These are phyloP conservation scores for barley (Hordeum vulgare) DNA, from an alignment of 176 grass and related monocot species.

Conservation along the genomic window MorexV3_pseudomolecules_assembly NC_058520.1:47740470-47740969, in stretches of 20 bases:
- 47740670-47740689: not conserved
- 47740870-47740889: not conserved
- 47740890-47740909: not conserved
- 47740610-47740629: not conserved
- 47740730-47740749: not conserved
- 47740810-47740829: not conserved
- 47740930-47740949: conserved; percentile 30
- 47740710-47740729: not conserved
- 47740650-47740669: not conserved
- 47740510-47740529: not conserved
- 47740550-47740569: not conserved
- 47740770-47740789: conserved; percentile 21
- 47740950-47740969: conserved; percentile 22
- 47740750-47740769: conserved; percentile 34
- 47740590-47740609: conserved; percentile 17
- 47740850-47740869: not conserved
- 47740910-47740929: not conserved
- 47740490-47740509: not conserved
- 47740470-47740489: not conserved
- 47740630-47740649: not conserved
- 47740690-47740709: not conserved
- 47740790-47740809: conserved; percentile 15
- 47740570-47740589: not conserved
- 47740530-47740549: conserved; percentile 3
- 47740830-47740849: not conserved